Evolutionary conservation across 78 protist species (phyloP).

Genomic region (Speleostelium caveatum): DNA sequence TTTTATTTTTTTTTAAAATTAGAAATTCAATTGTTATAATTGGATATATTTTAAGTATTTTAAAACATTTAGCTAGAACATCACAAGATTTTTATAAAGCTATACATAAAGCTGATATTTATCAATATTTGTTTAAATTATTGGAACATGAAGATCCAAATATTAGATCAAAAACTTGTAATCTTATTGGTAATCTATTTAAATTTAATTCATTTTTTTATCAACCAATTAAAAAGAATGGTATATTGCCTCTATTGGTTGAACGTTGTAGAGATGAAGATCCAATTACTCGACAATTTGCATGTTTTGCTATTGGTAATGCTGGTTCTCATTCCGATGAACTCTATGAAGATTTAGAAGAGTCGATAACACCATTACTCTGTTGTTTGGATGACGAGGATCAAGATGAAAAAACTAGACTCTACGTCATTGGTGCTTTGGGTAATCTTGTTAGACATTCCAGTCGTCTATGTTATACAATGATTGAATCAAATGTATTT

Average conservation of each 20-base stretch:
- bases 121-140: conserved; percentile 22
- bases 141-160: conserved; percentile 56
- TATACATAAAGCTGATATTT: conserved; percentile 41
- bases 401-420: conserved; percentile 86
- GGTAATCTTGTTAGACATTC: conserved; percentile 91
- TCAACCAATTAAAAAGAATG: conserved; percentile 31
- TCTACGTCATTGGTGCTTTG: conserved; percentile 94
- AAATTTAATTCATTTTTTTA: conserved; percentile 85
- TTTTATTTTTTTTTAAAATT: too few relatives aligned
- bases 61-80: conserved; percentile 84
- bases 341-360: conserved; percentile 51
- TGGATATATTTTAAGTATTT: conserved; percentile 73
- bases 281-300: conserved; percentile 87
- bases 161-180: conserved; percentile 90
- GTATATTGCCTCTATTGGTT: conserved; percentile 44
- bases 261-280: conserved; percentile 66
- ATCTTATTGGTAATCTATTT: conserved; percentile 92
- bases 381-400: conserved; percentile 8
- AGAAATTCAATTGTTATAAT: neutral
- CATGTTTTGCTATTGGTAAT: conserved; percentile 95
- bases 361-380: conserved; percentile 36
- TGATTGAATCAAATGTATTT: neutral
- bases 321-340: conserved; percentile 88
- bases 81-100: conserved; percentile 62
- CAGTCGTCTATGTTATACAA: conserved; percentile 9